Percentiles rank a stretch among this genome's conserved stretches.
Conservation (phyloP, 2,329 filamentous ascomycete species). For the Sarocladiaceae sp. region DNA sequence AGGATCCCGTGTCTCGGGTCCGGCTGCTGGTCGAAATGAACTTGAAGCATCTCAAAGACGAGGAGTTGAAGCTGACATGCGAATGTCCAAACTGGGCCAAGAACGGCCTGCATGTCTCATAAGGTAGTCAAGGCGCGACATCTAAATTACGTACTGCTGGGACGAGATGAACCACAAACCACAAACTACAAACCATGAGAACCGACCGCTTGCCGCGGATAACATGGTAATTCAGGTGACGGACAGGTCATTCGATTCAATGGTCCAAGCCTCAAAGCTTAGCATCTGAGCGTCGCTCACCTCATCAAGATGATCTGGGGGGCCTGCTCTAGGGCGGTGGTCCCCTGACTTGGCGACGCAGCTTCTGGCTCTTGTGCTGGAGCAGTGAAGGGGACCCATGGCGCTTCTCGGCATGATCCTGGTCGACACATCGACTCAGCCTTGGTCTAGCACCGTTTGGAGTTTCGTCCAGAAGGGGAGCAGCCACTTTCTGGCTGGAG, state of each 20-base stretch:
- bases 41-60: not conserved
- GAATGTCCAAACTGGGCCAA: not conserved
- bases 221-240: too few species aligned
- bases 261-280: not conserved
- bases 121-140: slow-evolving; percentile 3
- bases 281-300: too few species aligned
- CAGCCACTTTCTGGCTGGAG: too few species aligned
- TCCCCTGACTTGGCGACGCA: slow-evolving; percentile 5
- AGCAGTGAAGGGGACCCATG: too few species aligned
- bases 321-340: not conserved
- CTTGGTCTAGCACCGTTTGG: slow-evolving; percentile 6
- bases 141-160: not conserved
- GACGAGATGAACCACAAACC: too few species aligned
- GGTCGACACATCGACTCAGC: slow-evolving; percentile 8
- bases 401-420: not conserved
- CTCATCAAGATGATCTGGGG: slow-evolving; percentile 3
- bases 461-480: too few species aligned
- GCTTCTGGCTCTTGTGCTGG: not conserved
- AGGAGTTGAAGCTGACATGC: too few species aligned
- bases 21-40: too few species aligned
- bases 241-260: too few species aligned
- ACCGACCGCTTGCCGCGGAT: not conserved
- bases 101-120: not conserved
- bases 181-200: not conserved
- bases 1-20: not conserved